These are phyloP conservation scores for Ceratobasidium papillatum DNA, from an alignment of 1,284 basidiomycete genomes.

Conservation along the genomic window DNA sequence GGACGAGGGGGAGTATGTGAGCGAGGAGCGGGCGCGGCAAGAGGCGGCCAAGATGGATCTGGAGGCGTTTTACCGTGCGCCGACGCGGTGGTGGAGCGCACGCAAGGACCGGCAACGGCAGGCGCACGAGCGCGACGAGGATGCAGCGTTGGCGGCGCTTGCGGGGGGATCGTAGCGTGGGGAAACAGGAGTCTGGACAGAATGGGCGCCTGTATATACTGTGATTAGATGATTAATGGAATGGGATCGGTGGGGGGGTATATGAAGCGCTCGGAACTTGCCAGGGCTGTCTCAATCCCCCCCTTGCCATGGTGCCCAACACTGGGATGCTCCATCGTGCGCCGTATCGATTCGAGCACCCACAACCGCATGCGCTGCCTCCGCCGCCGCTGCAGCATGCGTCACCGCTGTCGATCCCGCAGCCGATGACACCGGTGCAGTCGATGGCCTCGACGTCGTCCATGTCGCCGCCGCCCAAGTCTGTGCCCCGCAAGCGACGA, in stretches of 20 bases:
- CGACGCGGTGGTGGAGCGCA: slow-evolving; percentile 13
- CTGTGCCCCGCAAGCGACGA: slow-evolving; percentile 17
- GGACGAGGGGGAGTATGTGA: slow-evolving; percentile 33
- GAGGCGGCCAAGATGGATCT: slow-evolving; percentile 3
- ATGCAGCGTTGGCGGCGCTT: slow-evolving; percentile 24
- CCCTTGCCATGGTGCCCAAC: neutral
- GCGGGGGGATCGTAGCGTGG: neutral
- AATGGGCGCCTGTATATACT: neutral
- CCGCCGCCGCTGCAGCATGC: neutral
- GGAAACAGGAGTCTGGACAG: neutral
- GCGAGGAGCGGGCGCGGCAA: slow-evolving; percentile 34
- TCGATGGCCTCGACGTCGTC: slow-evolving; percentile 18
- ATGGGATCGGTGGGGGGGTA: neutral
- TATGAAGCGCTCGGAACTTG: slow-evolving; percentile 29
- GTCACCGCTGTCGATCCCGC: neutral
- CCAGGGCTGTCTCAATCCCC: neutral
- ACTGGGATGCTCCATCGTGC: slow-evolving; percentile 21
- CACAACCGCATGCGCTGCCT: neutral
- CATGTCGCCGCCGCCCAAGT: slow-evolving; percentile 20
- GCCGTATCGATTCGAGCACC: slow-evolving; percentile 7
- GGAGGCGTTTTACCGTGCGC: slow-evolving; percentile 7
- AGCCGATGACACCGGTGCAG: slow-evolving; percentile 3
- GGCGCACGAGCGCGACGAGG: slow-evolving; percentile 13
- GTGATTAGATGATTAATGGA: slow-evolving; percentile 13
- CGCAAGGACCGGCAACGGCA: neutral